Evolutionary conservation across 2,329 filamentous ascomycete genomes (phyloP), one percentile per base, ranked within the genome.

Genomic region (Grosmannia serpens): DNA sequence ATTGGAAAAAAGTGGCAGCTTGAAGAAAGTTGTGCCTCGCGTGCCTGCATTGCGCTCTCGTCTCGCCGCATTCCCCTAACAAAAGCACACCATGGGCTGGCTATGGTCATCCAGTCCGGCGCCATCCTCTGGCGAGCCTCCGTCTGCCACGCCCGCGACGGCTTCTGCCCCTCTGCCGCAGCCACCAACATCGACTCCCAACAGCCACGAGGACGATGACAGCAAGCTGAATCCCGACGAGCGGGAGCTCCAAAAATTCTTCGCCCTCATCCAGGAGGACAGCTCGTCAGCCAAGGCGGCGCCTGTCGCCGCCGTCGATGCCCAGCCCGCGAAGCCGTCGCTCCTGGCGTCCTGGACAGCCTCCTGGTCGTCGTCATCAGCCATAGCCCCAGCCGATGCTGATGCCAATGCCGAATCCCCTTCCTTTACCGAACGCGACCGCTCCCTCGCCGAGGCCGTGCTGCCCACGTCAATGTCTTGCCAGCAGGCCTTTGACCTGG

Each of bases 401-500:
- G 54, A 20, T 3, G 38, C 26, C 20, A 13, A 17, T 6, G 53
- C 20, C 26, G 41, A 46, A 10, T 65, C 70, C 24, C 62, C 70
- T 10, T 29, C 60, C 22, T 58, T 61, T 52, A 33, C 59, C 59
- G 51, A 53, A 50, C 62, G 61, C 53, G 61, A 62, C 13, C 61
- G 61, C 59, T 58, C 61, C 29, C 71, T 87, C 60, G 81, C 85
- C 64, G 83, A 89, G 63, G 82, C 85, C 62, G 77, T 89, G 55
- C 88, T 94, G 62, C 89, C 90, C 0, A 85, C 84, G 49, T 83
- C 80, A 56, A 94, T 97, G 86, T 91, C 87, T 67, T 97, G 94
- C 77, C 87, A 89, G 56, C 80, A 86, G 61, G 87, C 91, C 65
- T 97, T 99, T 75, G 94, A 99, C 75, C 81, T 84, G 63, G 91